phyloP scores from a whole-genome alignment of 352 stramenopile species.

The Phytophthora palmivora region DNA sequence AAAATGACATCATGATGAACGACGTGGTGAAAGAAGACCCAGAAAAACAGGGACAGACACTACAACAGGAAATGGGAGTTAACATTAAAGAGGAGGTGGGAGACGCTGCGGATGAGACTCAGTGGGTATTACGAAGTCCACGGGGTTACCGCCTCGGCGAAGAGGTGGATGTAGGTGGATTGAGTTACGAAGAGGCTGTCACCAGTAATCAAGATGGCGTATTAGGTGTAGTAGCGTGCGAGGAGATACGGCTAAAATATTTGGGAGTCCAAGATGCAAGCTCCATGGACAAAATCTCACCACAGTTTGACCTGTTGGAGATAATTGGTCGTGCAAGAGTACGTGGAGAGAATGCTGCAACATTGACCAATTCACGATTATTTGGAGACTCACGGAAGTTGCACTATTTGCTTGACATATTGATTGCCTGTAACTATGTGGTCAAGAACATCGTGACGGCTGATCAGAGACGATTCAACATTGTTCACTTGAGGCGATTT shows the following conservation, averaged over 20 bases:
- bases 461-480: conserved; percentile 80
- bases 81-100: conserved; percentile 31
- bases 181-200: conserved; percentile 74
- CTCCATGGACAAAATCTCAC: conserved; percentile 64
- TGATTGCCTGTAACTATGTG: conserved; percentile 67
- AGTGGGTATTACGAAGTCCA: conserved; percentile 70
- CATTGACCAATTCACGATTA: conserved; percentile 54
- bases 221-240: conserved; percentile 74
- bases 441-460: conserved; percentile 83
- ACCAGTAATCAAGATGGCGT: conserved; percentile 51
- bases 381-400: conserved; percentile 81
- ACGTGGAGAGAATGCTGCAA: conserved; percentile 68
- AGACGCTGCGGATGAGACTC: conserved; percentile 42
- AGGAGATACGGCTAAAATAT: conserved; percentile 71
- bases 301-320: conserved; percentile 82
- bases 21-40: conserved; percentile 23
- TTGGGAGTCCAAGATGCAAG: conserved; percentile 66
- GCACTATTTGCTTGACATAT: conserved; percentile 83
- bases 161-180: conserved; percentile 52
- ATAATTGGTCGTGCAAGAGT: conserved; percentile 71
- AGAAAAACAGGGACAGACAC: conserved; percentile 6
- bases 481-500: conserved; percentile 79
- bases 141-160: conserved; percentile 67
- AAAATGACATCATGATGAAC: conserved; percentile 5
- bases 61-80: not conserved